phyloP scores from a whole-genome alignment of 176 grass and related monocot species.

The Elaeis guineensis region DNA sequence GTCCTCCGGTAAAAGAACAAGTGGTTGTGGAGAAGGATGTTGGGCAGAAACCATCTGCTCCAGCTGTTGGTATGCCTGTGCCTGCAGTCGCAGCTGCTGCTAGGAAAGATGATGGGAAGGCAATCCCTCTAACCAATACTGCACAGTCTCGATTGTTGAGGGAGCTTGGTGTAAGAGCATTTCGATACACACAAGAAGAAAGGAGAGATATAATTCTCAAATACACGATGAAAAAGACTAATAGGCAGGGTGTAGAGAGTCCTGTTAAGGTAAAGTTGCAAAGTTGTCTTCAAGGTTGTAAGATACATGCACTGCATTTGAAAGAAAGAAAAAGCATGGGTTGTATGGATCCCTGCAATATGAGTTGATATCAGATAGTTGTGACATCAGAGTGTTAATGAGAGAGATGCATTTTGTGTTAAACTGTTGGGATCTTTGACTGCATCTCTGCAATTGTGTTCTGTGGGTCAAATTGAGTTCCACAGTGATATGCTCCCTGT shows the following conservation, averaged over 20 bases:
- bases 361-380: no score
- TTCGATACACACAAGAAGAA: slow-evolving; percentile 47
- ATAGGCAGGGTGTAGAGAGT: slow-evolving; percentile 35
- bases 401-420: no score
- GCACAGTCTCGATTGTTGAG: slow-evolving; percentile 27
- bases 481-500: background rate
- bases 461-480: no score
- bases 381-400: no score
- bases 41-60: background rate
- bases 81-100: slow-evolving; percentile 1
- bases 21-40: background rate
- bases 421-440: background rate
- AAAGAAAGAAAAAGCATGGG: background rate
- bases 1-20: background rate
- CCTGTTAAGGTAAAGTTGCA: slow-evolving; percentile 52
- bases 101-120: slow-evolving; percentile 15
- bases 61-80: background rate
- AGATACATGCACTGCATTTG: background rate
- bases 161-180: slow-evolving; percentile 35
- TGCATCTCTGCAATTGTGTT: background rate
- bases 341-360: no score
- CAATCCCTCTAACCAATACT: slow-evolving; percentile 13
- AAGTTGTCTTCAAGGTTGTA: slow-evolving; percentile 14
- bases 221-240: slow-evolving; percentile 56
- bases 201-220: slow-evolving; percentile 69